phyloP scores from a whole-genome alignment of 2,329 filamentous ascomycete genomes.

The Fusarium sp. region DNA sequence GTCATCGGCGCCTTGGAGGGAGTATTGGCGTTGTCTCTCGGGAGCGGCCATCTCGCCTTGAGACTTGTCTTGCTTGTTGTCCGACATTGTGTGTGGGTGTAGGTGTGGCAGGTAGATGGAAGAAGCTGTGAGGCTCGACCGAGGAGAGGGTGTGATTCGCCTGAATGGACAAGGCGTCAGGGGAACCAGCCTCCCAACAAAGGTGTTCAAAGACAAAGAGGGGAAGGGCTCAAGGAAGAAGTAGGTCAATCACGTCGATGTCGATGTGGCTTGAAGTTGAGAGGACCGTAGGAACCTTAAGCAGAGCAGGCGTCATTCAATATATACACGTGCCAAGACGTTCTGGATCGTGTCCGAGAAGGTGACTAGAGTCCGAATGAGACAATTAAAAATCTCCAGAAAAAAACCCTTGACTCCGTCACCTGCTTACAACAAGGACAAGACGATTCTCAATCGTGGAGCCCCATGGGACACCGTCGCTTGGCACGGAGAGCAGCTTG shows the following conservation, averaged over 20 bases:
- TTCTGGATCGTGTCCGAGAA: background rate
- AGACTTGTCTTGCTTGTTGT: constrained; percentile 24
- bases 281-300: constrained; percentile 13
- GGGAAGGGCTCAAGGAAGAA: background rate
- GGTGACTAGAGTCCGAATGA: background rate
- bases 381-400: background rate
- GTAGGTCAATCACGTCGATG: background rate
- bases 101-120: background rate
- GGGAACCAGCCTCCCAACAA: background rate
- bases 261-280: background rate
- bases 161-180: background rate
- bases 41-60: constrained; percentile 23
- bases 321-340: constrained; percentile 33
- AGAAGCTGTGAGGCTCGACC: background rate
- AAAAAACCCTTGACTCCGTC: background rate
- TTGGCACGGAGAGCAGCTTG: background rate
- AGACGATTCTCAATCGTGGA: constrained; percentile 22
- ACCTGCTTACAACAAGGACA: background rate
- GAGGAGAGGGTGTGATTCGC: background rate
- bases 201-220: background rate
- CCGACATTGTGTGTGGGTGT: constrained; percentile 2
- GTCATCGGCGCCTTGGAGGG: constrained; percentile 24
- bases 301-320: background rate
- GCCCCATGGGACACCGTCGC: constrained; percentile 29
- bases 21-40: constrained; percentile 5